Evolutionary conservation across 176 grass and related monocot genomes (phyloP).

Genomic region (Raddia guianensis): DNA sequence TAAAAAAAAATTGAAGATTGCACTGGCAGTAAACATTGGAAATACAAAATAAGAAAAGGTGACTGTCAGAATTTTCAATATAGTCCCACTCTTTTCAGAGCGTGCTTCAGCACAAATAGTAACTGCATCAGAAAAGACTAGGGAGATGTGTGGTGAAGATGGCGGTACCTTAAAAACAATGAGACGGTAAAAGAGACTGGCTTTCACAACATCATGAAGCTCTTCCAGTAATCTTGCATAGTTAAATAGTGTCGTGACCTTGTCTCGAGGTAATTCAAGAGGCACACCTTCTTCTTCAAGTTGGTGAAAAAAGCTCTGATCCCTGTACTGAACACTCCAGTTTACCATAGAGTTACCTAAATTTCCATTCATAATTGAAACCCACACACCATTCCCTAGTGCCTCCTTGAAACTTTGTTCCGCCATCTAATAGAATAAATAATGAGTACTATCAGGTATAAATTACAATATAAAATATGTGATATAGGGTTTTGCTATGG

Average conservation of each 20-base stretch:
- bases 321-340: slow-evolving; percentile 65
- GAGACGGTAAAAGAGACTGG: slow-evolving; percentile 77
- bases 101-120: background rate
- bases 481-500: background rate
- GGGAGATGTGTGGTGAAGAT: background rate
- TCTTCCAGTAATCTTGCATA: slow-evolving; percentile 95
- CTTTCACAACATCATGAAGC: slow-evolving; percentile 66
- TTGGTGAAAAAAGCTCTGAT: slow-evolving; percentile 77
- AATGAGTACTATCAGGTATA: slow-evolving; percentile 14
- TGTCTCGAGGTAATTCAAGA: slow-evolving; percentile 77
- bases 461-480: slow-evolving; percentile 29
- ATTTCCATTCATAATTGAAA: slow-evolving; percentile 70
- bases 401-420: slow-evolving; percentile 97
- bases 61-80: background rate
- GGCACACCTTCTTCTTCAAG: slow-evolving; percentile 69
- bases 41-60: background rate
- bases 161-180: slow-evolving; percentile 88
- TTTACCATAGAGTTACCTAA: slow-evolving; percentile 54
- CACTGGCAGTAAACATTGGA: background rate
- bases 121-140: background rate
- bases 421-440: slow-evolving; percentile 70
- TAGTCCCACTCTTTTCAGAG: slow-evolving; percentile 1
- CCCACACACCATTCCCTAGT: slow-evolving; percentile 79
- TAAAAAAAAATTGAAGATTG: background rate
- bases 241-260: slow-evolving; percentile 90